Percentiles rank a stretch among this genome's conserved stretches.
Evolutionary conservation across 257 asterid genomes (phyloP).

Genomic region (Nicotiana paniculata): DNA sequence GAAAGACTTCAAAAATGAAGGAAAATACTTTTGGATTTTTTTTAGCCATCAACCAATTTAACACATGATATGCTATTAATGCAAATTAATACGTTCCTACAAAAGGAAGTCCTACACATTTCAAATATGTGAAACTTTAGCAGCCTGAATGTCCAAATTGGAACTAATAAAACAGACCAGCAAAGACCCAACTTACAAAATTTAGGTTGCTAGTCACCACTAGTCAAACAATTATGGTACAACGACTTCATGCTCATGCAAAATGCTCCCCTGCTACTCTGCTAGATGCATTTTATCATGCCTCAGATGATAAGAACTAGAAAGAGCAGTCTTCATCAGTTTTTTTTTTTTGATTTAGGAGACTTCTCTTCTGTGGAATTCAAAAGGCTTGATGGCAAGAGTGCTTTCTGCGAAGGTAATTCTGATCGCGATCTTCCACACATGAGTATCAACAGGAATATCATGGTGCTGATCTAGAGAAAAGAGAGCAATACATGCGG

Average conservation of each 20-base stretch:
- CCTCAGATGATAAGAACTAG: background rate
- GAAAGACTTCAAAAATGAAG: too few relatives aligned
- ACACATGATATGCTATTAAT: background rate
- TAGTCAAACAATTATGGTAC: background rate
- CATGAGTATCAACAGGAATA: conserved; percentile 95
- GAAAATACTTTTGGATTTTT: too few relatives aligned
- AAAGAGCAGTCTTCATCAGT: background rate
- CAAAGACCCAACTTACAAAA: background rate
- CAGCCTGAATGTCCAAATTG: background rate
- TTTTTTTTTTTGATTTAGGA: conserved; percentile 15
- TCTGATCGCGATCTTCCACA: conserved; percentile 79
- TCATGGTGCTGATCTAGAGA: conserved; percentile 93
- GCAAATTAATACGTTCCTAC: background rate
- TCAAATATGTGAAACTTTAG: background rate
- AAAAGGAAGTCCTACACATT: background rate
- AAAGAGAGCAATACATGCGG: conserved; percentile 93
- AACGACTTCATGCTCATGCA: background rate
- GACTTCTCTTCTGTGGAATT: conserved; percentile 19
- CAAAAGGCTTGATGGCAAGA: conserved; percentile 40
- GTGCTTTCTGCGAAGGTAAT: conserved; percentile 86
- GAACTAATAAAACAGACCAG: background rate
- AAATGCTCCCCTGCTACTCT: background rate
- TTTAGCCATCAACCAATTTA: background rate
- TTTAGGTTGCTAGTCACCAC: background rate
- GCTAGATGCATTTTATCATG: background rate